Evolutionary conservation across 2,329 filamentous ascomycete species (phyloP), one percentile per base, ranked within the genome.

Genomic region (Aspergillus sp.): DNA sequence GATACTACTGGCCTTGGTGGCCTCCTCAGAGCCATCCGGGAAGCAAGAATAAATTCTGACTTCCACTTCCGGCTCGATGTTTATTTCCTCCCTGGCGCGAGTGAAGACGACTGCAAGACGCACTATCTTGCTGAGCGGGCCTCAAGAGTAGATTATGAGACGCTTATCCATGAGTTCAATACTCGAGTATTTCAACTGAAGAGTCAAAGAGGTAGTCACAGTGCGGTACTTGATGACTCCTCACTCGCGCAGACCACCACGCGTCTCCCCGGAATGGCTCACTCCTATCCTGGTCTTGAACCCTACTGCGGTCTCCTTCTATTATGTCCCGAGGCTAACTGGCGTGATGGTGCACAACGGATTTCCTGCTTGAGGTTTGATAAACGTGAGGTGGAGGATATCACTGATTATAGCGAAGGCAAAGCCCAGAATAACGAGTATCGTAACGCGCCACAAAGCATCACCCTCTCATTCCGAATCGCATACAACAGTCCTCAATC

Each of bases 31-130:
- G 22, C 39, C 15, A 47, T 56, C 8, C 5, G 39, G 5, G 12
- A n/a, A 17, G 13, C 15, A 13, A 19, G n/a, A 7, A 33, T 19
- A 17, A 42, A 52, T 46, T n/a, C 47, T 2, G 17, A 51, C 34
- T 53, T 56, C 13, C 48, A 56, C 41, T 40, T 56, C 42, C 52
- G 52, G 2, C 48, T 59, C 11, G 53, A 59, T 19, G 37, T 56
- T 6, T 59, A 59, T 20, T 59, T 56, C 19, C 20, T 56, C 27
- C 57, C 53, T 19, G 22, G 22, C 15, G 37, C 34, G 20, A 40
- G 22, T 17, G 22, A 56, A 13, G 53, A 56, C 4, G 53, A 42
- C 15, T 56, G 48, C 34, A 53, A 39, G 33, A 12, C 13, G 2
- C 57, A 59, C 34, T 56, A 59, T 13, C 47, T 45, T 13, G 8